These are phyloP conservation scores for Gonapodya prolifera DNA, from an alignment of 192 early-diverging fungal genomes.

Conservation along the genomic window DNA sequence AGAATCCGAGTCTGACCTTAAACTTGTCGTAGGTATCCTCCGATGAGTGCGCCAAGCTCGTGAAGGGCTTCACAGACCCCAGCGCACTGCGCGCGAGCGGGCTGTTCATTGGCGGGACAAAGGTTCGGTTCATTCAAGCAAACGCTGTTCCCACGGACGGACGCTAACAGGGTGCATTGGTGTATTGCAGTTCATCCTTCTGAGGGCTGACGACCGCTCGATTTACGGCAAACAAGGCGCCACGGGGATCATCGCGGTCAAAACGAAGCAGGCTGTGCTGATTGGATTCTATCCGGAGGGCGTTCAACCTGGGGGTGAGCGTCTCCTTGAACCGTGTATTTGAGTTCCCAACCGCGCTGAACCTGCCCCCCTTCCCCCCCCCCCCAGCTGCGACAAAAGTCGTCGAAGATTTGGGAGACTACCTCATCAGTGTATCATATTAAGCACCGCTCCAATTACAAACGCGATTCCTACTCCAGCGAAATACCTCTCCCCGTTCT, in stretches of 20 bases:
- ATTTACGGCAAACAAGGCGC: conserved; percentile 71
- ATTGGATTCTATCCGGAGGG: conserved; percentile 55
- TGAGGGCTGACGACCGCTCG: conserved; percentile 43
- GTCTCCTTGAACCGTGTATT: neutral
- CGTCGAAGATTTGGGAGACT: conserved; percentile 62
- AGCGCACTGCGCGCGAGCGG: conserved; percentile 44
- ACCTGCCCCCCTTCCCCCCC: neutral
- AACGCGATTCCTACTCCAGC: neutral
- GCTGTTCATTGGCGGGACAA: conserved; percentile 46
- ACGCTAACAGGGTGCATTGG: neutral
- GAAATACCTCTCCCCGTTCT: neutral
- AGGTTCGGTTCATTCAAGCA: conserved; percentile 17
- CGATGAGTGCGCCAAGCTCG: conserved; percentile 41
- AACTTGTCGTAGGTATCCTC: conserved; percentile 25
- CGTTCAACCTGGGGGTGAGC: conserved; percentile 21
- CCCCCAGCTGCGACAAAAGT: conserved; percentile 39
- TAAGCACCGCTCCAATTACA: neutral
- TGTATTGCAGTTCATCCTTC: conserved; percentile 39
- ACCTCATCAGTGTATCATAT: conserved; percentile 56
- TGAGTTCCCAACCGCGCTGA: neutral
- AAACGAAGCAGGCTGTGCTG: conserved; percentile 70
- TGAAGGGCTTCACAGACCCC: conserved; percentile 49
- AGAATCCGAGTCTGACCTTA: conserved; percentile 6
- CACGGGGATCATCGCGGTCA: conserved; percentile 56
- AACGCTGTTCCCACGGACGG: too few relatives aligned